Conservation (phyloP, 2,329 filamentous ascomycete species). For the Lizonia empirigonia region DNA sequence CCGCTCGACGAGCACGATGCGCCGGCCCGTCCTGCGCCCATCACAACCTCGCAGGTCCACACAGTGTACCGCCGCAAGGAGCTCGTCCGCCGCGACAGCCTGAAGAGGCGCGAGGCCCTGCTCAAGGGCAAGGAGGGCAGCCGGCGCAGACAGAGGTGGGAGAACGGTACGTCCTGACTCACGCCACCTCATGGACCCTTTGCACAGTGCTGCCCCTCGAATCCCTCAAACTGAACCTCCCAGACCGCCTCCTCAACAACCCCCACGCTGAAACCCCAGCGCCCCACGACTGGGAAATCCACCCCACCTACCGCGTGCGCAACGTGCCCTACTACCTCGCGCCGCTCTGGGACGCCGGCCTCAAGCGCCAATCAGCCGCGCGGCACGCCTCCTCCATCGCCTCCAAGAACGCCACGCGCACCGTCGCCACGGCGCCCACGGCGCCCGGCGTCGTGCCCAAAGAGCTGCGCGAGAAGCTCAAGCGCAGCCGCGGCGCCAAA, state of each 20-base stretch:
- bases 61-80: constrained; percentile 59
- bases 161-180: constrained; percentile 71
- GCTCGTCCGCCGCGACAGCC: constrained; percentile 63
- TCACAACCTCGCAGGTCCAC: constrained; percentile 51
- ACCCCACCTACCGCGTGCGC: constrained; percentile 78
- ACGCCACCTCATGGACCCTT: background rate
- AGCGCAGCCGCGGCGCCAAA: constrained; percentile 78
- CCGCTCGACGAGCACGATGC: constrained; percentile 68
- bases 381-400: constrained; percentile 42
- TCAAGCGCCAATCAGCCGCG: constrained; percentile 53
- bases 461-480: constrained; percentile 79
- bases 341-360: constrained; percentile 75
- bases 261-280: constrained; percentile 84
- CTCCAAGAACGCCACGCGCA: constrained; percentile 45
- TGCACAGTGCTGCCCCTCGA: too few relatives aligned
- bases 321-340: constrained; percentile 88
- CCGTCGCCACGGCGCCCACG: constrained; percentile 49
- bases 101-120: constrained; percentile 73
- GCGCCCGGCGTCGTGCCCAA: constrained; percentile 67
- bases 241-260: constrained; percentile 84
- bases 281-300: constrained; percentile 80
- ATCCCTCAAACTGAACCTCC: too few relatives aligned
- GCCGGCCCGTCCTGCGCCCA: constrained; percentile 35
- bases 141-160: constrained; percentile 85
- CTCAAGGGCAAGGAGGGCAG: constrained; percentile 91